A percentile compares a stretch with the other conserved stretches of the same genome.
Conservation (phyloP, 164 flowering plant species). For the Platanus orientalis region DNA sequence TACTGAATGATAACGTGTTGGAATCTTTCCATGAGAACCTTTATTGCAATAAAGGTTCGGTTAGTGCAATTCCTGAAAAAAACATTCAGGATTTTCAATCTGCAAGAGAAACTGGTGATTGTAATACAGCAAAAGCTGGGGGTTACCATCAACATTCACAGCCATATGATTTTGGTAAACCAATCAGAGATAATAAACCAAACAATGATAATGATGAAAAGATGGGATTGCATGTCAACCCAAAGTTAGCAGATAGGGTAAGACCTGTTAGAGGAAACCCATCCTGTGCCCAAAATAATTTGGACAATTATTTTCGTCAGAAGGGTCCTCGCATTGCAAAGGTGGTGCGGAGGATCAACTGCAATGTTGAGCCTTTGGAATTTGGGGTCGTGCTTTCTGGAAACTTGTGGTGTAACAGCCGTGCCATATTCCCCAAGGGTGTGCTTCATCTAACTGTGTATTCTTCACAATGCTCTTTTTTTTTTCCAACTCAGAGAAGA, state of each 20-base stretch:
- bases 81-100: conserved; percentile 11
- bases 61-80: conserved; percentile 17
- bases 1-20: conserved; percentile 5
- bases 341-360: conserved; percentile 69
- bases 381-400: conserved; percentile 62
- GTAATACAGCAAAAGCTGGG: conserved; percentile 17
- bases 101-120: conserved; percentile 13
- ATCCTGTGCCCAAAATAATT: conserved; percentile 39
- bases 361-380: conserved; percentile 75
- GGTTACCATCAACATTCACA: conserved; percentile 16
- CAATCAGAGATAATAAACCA: not conserved
- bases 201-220: no score
- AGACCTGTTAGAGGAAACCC: conserved; percentile 29
- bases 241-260: no score
- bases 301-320: conserved; percentile 55
- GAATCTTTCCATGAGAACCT: no score
- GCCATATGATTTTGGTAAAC: not conserved
- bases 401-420: conserved; percentile 70
- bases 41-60: conserved; percentile 13
- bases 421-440: conserved; percentile 89
- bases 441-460: conserved; percentile 10
- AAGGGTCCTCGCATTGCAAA: conserved; percentile 93
- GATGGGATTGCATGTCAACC: no score
- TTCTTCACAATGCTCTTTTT: no score
- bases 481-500: not conserved